phyloP scores from a whole-genome alignment of 139 green algal species.

The Coelastrella sp. region DNA sequence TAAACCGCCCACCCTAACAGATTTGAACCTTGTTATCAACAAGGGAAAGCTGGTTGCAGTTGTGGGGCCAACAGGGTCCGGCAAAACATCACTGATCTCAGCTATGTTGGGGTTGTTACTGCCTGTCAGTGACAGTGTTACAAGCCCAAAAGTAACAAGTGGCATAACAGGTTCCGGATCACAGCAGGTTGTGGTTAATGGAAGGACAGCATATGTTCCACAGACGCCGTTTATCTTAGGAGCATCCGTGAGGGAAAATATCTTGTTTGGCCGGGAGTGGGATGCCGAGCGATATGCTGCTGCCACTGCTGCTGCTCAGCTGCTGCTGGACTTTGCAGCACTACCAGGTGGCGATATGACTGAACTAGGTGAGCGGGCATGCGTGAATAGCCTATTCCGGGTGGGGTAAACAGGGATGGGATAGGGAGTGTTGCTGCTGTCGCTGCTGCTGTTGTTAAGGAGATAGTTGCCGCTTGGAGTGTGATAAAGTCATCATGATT shows the following conservation, averaged over 20 bases:
- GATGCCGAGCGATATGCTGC: slow-evolving; percentile 59
- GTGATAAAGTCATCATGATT: too few species aligned
- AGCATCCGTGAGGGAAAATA: slow-evolving; percentile 83
- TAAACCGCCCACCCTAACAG: slow-evolving; percentile 51
- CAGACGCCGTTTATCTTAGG: slow-evolving; percentile 88
- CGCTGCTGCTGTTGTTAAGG: too few species aligned
- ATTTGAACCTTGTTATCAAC: slow-evolving; percentile 61
- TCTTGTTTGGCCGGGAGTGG: slow-evolving; percentile 80
- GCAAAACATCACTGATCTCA: slow-evolving; percentile 79
- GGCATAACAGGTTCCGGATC: slow-evolving; percentile 33
- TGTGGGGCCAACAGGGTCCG: slow-evolving; percentile 71
- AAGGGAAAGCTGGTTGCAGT: slow-evolving; percentile 65
- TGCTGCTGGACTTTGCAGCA: slow-evolving; percentile 66
- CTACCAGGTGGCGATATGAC: slow-evolving; percentile 78
- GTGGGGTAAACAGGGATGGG: too few species aligned
- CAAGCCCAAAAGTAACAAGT: not conserved
- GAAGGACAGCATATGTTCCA: slow-evolving; percentile 76
- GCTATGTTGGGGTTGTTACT: slow-evolving; percentile 78
- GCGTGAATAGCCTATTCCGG: too few species aligned
- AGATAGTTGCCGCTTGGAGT: too few species aligned
- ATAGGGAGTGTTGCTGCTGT: too few species aligned
- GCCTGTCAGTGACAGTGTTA: slow-evolving; percentile 36
- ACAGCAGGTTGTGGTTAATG: slow-evolving; percentile 50
- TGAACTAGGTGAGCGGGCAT: slow-evolving; percentile 70
- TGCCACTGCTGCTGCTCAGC: slow-evolving; percentile 43